phyloP scores from a whole-genome alignment of 2,329 filamentous ascomycete genomes.

The Hymenoscyphus linearis region DNA sequence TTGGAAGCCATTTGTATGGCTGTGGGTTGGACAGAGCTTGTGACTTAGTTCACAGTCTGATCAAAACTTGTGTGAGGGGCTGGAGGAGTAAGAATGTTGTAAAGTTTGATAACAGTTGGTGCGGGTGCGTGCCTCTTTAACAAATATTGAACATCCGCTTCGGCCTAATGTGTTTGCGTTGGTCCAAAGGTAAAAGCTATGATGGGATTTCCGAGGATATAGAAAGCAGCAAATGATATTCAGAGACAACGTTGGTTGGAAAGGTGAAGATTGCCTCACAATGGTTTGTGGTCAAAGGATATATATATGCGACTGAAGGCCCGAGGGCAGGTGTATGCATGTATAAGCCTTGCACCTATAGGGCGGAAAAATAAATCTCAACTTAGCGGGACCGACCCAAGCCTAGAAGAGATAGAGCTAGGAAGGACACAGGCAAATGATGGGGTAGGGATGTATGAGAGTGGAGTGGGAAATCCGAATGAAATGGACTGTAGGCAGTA shows the following conservation, averaged over 20 bases:
- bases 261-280: background rate
- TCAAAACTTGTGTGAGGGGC: background rate
- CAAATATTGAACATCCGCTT: background rate
- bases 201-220: background rate
- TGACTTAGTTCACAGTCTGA: background rate
- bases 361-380: background rate
- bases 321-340: background rate
- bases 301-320: slow-evolving; percentile 4
- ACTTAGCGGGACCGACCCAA: background rate
- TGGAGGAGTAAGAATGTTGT: background rate
- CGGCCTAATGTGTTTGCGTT: slow-evolving; percentile 1
- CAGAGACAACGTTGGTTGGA: background rate
- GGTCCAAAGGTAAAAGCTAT: background rate
- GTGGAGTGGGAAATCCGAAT: background rate
- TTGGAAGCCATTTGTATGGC: slow-evolving; percentile 12
- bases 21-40: background rate
- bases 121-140: background rate
- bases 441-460: background rate
- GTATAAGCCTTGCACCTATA: background rate
- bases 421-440: background rate
- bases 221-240: slow-evolving; percentile 14
- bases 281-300: slow-evolving; percentile 3
- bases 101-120: background rate
- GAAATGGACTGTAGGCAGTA: background rate
- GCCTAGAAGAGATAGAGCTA: background rate